phyloP scores from a whole-genome alignment of 2,329 filamentous ascomycete genomes.

The Fonsecaea multimorphosa region DNA sequence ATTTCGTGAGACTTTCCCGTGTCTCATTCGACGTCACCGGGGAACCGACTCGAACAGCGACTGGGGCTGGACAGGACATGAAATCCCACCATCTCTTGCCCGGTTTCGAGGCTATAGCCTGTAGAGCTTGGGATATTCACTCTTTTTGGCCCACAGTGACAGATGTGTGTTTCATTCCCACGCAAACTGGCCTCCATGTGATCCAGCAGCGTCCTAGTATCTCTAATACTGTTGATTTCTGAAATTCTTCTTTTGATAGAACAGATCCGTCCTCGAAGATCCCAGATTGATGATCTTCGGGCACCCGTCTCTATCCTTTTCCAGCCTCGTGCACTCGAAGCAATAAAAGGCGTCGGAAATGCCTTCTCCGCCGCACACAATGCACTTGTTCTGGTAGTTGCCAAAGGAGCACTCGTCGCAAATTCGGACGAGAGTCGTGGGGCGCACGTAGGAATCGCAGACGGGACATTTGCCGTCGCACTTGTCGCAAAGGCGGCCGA shows the following conservation, averaged over 20 bases:
- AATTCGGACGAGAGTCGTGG: constrained; percentile 95
- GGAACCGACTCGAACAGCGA: not conserved
- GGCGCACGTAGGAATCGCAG: constrained; percentile 98
- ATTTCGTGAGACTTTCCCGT: not conserved
- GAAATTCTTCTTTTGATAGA: constrained; percentile 76
- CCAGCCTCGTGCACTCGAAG: constrained; percentile 95
- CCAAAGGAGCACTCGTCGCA: constrained; percentile 99
- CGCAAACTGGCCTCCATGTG: not conserved
- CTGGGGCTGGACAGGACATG: not conserved
- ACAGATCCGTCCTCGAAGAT: constrained; percentile 91
- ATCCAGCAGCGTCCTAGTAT: not conserved
- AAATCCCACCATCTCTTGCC: not conserved
- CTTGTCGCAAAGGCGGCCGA: constrained; percentile 98
- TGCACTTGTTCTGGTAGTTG: constrained; percentile 99
- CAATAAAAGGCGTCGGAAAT: constrained; percentile 99
- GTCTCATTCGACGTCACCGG: not conserved
- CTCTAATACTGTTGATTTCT: constrained; percentile 59
- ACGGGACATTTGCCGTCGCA: constrained; percentile 99
- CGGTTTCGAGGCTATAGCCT: not conserved
- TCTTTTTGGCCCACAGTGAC: not conserved
- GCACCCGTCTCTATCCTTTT: constrained; percentile 96
- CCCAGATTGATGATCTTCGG: constrained; percentile 99
- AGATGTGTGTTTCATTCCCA: not conserved
- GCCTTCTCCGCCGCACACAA: constrained; percentile 96
- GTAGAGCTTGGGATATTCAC: not conserved